phyloP scores from a whole-genome alignment of 345 rosid species.

The Boechera divaricarpa region DNA sequence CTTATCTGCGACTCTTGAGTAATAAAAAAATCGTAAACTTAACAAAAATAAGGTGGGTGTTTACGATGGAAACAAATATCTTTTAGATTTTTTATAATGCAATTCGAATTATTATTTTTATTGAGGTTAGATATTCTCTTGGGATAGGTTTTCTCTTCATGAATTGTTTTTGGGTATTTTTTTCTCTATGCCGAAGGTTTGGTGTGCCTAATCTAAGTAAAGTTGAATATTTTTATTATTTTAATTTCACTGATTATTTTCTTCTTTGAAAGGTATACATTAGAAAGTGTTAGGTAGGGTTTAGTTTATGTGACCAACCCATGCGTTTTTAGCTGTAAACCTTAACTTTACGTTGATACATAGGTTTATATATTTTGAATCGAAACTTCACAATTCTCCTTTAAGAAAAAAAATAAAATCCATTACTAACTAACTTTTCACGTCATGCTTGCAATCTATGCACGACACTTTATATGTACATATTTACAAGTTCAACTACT shows the following conservation, averaged over 20 bases:
- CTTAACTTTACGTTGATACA: constrained; percentile 16
- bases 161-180: background rate
- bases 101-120: background rate
- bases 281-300: constrained; percentile 39
- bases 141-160: background rate
- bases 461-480: background rate
- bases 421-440: background rate
- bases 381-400: constrained; percentile 3
- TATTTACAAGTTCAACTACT: constrained; percentile 2
- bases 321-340: constrained; percentile 34
- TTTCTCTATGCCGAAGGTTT: constrained; percentile 3
- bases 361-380: constrained; percentile 9
- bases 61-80: constrained; percentile 33
- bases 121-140: constrained; percentile 10
- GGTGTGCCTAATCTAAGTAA: constrained; percentile 24
- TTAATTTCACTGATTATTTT: background rate
- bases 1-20: constrained; percentile 18
- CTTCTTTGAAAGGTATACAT: constrained; percentile 17
- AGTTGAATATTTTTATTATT: background rate
- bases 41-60: constrained; percentile 4
- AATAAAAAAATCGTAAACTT: constrained; percentile 19
- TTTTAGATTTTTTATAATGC: background rate
- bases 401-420: background rate
- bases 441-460: constrained; percentile 22
- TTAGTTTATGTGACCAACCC: constrained; percentile 34